phyloP scores from a whole-genome alignment of 768 basidiomycete species.

The Hygrocybe punicea region DNA sequence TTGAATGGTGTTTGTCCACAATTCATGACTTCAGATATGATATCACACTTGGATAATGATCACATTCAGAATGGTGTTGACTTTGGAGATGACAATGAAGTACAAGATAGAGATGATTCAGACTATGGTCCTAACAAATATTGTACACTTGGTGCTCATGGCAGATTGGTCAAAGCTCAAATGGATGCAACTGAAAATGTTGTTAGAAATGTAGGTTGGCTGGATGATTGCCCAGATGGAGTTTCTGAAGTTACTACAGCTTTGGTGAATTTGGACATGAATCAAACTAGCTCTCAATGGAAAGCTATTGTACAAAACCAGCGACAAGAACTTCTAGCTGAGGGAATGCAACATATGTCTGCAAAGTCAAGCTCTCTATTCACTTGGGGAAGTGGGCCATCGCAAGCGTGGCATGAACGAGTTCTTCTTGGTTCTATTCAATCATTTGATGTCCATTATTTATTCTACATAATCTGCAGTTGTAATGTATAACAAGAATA shows the following conservation, averaged over 20 bases:
- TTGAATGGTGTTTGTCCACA: background rate
- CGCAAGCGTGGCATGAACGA: no score
- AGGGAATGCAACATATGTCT: background rate
- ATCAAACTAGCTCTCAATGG: background rate
- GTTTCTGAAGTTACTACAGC: background rate
- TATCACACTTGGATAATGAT: background rate
- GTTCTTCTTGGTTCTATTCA: no score
- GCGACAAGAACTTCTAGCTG: background rate
- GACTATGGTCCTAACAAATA: background rate
- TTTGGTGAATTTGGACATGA: background rate
- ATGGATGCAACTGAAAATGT: background rate
- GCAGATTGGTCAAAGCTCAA: background rate
- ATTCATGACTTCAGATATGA: background rate
- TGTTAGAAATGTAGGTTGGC: background rate
- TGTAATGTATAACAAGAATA: no score
- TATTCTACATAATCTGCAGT: no score
- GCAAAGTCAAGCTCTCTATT: no score
- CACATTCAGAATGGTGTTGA: background rate
- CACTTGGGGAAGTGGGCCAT: no score
- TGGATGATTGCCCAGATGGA: background rate
- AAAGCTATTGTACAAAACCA: background rate
- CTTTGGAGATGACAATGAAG: background rate
- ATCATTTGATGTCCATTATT: no score
- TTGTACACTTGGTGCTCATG: background rate
- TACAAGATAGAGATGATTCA: background rate